phyloP scores from a whole-genome alignment of 2,329 filamentous ascomycete species.

The Colletotrichum eleusines region DNA sequence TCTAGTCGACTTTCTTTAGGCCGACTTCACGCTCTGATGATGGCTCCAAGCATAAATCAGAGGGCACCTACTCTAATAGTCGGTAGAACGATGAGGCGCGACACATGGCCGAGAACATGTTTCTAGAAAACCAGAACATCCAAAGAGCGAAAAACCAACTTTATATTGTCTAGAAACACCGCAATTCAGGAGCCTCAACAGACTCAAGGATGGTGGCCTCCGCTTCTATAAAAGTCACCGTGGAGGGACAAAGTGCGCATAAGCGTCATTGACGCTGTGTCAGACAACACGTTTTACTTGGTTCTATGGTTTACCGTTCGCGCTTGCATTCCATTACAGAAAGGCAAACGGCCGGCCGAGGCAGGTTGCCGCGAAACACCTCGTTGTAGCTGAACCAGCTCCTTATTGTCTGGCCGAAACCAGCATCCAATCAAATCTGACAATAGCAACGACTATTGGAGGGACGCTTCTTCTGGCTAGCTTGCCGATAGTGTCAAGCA shows the following conservation, averaged over 20 bases:
- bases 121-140: not conserved
- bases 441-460: not conserved
- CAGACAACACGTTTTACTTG: not conserved
- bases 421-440: not conserved
- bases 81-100: not conserved
- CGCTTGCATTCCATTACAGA: not conserved
- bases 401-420: not conserved
- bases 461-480: not conserved
- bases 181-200: not conserved
- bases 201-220: not conserved
- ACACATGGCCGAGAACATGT: not conserved
- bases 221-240: not conserved
- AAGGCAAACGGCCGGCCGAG: not conserved
- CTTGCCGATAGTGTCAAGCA: not conserved
- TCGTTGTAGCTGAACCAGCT: not conserved
- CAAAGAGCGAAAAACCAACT: not conserved
- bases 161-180: not conserved
- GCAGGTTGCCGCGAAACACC: not conserved
- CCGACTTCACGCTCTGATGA: not conserved
- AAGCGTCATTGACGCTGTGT: not conserved
- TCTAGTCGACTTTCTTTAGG: not conserved
- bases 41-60: not conserved
- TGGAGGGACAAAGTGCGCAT: not conserved
- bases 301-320: not conserved
- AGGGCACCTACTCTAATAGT: not conserved